Evolutionary conservation across 2,329 filamentous ascomycete species (phyloP).

Genomic region (Cladosporium phlei): DNA sequence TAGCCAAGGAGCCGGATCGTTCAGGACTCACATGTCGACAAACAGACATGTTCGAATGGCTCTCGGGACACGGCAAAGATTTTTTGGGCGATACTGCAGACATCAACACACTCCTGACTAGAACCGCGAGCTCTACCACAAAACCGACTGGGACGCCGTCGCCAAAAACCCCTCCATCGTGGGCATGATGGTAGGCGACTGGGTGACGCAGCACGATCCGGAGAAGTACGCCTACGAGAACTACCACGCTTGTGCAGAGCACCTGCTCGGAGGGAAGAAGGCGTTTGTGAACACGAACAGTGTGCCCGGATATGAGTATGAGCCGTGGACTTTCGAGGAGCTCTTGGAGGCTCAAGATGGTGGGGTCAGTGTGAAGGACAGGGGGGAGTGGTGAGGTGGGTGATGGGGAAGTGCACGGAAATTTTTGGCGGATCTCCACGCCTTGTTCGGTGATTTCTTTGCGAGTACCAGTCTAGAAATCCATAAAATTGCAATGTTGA

Average conservation of each 20-base stretch:
- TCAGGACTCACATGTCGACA: too few relatives aligned
- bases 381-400: not conserved
- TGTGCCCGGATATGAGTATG: not conserved
- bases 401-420: too few relatives aligned
- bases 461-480: too few relatives aligned
- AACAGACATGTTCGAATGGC: too few relatives aligned
- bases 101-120: too few relatives aligned
- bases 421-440: too few relatives aligned
- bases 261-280: not conserved
- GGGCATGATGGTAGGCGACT: slow-evolving; percentile 40
- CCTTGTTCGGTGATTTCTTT: too few relatives aligned
- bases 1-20: too few relatives aligned
- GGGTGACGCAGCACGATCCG: not conserved
- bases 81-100: too few relatives aligned
- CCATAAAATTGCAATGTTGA: too few relatives aligned
- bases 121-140: slow-evolving; percentile 45
- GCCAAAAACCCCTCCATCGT: slow-evolving; percentile 44
- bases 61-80: too few relatives aligned
- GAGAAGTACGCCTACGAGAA: not conserved
- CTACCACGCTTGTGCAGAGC: not conserved
- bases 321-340: not conserved
- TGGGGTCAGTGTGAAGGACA: not conserved
- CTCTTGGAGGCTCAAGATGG: not conserved
- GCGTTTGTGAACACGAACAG: not conserved
- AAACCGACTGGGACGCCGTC: slow-evolving; percentile 46